phyloP scores from a whole-genome alignment of 1,284 basidiomycete genomes.

The Apiotrichum brassicae region DNA sequence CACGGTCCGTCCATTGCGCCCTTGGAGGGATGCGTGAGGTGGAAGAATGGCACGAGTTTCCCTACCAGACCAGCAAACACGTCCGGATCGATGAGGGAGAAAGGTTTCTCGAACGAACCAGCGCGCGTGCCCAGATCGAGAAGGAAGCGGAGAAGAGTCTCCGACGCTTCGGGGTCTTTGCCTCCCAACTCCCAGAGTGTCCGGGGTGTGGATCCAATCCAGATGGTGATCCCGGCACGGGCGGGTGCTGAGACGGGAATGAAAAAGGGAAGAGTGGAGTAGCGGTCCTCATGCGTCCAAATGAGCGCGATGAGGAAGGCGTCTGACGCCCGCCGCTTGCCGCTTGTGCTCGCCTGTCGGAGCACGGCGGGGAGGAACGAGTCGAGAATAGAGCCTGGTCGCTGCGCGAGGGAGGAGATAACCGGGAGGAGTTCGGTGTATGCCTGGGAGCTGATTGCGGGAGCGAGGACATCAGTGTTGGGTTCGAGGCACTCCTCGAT shows the following conservation, averaged over 20 bases:
- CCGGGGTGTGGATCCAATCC: conserved; percentile 63
- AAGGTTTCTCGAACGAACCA: conserved; percentile 34
- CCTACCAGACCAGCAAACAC: conserved; percentile 25
- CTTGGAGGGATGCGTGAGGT: conserved; percentile 60
- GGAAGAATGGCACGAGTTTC: conserved; percentile 68
- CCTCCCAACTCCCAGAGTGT: conserved; percentile 73
- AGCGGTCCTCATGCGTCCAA: conserved; percentile 52
- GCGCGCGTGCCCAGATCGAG: conserved; percentile 24
- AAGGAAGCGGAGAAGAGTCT: conserved; percentile 50
- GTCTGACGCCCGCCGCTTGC: conserved; percentile 40
- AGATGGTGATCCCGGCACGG: conserved; percentile 19
- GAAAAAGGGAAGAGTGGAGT: conserved; percentile 39
- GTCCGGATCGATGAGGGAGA: conserved; percentile 50
- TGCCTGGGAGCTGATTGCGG: conserved; percentile 54
- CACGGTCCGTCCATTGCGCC: conserved; percentile 70
- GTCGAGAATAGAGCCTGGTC: conserved; percentile 17
- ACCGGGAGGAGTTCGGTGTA: conserved; percentile 71
- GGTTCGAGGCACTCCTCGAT: conserved; percentile 58
- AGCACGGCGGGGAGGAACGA: conserved; percentile 33
- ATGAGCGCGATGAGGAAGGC: conserved; percentile 65
- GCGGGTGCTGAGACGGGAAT: conserved; percentile 24
- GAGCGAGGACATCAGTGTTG: conserved; percentile 44
- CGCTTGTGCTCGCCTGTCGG: conserved; percentile 45
- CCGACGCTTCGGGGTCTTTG: conserved; percentile 54
- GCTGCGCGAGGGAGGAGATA: conserved; percentile 71